Evolutionary conservation across 2,329 filamentous ascomycete genomes (phyloP), one percentile per base, ranked within the genome.

Genomic region (Neopestalotiopsis sp.): DNA sequence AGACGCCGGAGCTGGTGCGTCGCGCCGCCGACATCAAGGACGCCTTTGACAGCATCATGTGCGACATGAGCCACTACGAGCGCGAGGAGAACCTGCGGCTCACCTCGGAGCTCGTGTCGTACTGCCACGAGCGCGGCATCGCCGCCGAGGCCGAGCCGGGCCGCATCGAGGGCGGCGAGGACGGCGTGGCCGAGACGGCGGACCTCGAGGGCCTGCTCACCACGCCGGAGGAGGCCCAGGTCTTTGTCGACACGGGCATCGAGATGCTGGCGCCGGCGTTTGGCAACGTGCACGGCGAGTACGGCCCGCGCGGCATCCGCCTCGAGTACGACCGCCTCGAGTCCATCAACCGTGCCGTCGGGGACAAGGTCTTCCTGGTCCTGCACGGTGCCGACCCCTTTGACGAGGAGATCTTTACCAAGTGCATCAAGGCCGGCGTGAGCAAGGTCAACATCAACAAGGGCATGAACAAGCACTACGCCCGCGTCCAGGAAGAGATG

Each of bases 41-140:
- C 64, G 85, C 81, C 2, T 93, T 93, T 73, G 91, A 93, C 78
- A 88, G 86, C 71, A 92, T 94, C 77, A 93, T 93, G 91, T 89
- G 92, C 4, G 91, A 93, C 78, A 93, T 93, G 91, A 88, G 85
- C 70, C 91, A 93, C 77, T 91, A 91, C 76, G 90, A 91, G 74
- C 90, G 90, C 73, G 90, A 86, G 68, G 91, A 92, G 81, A 93
- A 93, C 74, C 82, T 94, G 30, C 81, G 84, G 2, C 84, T 88
- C 75, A 93, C 91, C 20, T 83, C 82, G 65, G 88, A 92, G 72
- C 80, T 93, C 63, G 89, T 90, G 5, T 80, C 79, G 32, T 89
- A 90, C 75, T 92, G 91, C 76, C 87, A 92, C 75, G 88, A 82
- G 72, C 84, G 87, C 57, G 90, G 90, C 2, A 92, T 93, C 71